Percentiles rank a stretch among this genome's conserved stretches.
Conservation (phyloP, 768 basidiomycete genomes). For the Cyclocybe aegerita region DNA sequence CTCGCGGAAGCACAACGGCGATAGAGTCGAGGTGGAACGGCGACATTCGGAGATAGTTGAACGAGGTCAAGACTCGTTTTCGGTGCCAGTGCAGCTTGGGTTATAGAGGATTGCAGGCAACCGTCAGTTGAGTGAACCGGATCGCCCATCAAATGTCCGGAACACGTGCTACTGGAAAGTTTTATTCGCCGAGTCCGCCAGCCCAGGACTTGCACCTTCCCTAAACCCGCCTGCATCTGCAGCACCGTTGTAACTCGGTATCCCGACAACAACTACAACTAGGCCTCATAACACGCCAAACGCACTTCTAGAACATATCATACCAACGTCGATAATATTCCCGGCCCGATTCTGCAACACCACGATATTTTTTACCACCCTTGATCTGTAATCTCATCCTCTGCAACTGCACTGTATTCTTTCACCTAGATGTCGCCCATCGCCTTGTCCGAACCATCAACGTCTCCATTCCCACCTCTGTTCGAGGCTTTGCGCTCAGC, state of each 20-base stretch:
- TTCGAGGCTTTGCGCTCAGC: conserved; percentile 54
- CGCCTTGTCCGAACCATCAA: conserved; percentile 42
- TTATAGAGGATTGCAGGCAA: too few relatives aligned
- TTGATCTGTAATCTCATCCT: conserved; percentile 13
- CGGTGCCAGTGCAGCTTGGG: too few relatives aligned
- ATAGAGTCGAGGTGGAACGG: too few relatives aligned
- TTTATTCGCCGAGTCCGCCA: conserved; percentile 3
- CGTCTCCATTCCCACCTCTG: conserved; percentile 44
- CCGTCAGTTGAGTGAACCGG: too few relatives aligned
- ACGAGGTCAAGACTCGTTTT: too few relatives aligned
- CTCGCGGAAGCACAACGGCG: too few relatives aligned
- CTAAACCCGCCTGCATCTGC: conserved; percentile 10
- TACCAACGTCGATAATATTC: neutral
- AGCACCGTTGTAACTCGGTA: conserved; percentile 5
- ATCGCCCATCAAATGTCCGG: neutral
- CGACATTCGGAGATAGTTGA: too few relatives aligned
- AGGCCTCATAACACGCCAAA: neutral
- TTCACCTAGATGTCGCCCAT: conserved; percentile 52
- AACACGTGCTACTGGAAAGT: conserved; percentile 13
- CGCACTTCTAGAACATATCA: neutral
- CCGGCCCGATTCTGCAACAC: conserved; percentile 8
- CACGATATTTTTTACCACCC: neutral
- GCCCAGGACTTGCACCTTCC: neutral
- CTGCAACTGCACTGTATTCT: conserved; percentile 15
- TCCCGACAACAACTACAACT: neutral